Conservation (phyloP, 2,329 filamentous ascomycete genomes). For the Escovopsis sp. region DNA sequence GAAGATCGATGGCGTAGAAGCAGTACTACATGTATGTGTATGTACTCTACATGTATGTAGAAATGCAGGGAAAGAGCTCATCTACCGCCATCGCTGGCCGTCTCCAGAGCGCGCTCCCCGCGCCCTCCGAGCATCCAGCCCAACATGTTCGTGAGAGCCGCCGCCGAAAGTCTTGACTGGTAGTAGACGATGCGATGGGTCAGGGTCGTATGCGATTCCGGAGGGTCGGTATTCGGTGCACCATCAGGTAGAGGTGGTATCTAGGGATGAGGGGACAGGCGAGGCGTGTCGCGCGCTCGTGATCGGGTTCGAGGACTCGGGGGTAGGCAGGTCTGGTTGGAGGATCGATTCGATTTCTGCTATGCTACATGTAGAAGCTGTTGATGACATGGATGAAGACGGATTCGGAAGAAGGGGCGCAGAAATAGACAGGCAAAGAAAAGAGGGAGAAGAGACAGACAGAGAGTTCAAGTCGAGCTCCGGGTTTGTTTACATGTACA, state of each 20-base stretch:
- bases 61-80: conserved; percentile 1
- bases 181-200: not conserved
- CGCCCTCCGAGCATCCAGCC: conserved; percentile 42
- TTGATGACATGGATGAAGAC: no score
- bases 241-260: not conserved
- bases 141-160: conserved; percentile 32
- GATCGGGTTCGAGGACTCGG: no score
- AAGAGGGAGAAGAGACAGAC: no score
- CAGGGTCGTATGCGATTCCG: not conserved
- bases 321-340: not conserved
- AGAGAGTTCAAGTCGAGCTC: no score
- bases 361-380: no score
- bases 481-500: no score
- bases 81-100: conserved; percentile 16
- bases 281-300: not conserved
- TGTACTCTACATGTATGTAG: not conserved
- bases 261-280: not conserved
- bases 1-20: no score
- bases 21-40: not conserved
- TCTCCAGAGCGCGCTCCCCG: conserved; percentile 23
- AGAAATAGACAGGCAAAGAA: no score
- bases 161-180: not conserved
- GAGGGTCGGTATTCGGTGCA: not conserved
- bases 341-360: no score
- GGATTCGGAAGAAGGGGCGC: no score